Conservation (phyloP, 805 yeast species). For the Phaffomyces opuntiae region DNA sequence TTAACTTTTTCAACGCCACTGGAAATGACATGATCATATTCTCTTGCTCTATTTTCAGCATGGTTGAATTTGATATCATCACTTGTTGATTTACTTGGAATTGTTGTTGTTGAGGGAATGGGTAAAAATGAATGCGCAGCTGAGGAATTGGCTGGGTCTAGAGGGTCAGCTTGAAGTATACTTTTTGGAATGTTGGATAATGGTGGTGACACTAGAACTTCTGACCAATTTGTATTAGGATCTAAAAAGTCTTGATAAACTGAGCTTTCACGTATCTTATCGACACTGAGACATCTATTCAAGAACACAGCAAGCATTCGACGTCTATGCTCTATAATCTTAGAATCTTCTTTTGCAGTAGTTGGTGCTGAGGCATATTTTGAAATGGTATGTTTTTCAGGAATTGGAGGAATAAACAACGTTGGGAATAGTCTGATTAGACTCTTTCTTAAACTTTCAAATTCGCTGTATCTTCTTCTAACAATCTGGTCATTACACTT, state of each 20-base stretch:
- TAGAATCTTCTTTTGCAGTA: conserved; percentile 34
- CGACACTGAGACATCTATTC: conserved; percentile 63
- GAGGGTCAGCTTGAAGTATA: conserved; percentile 53
- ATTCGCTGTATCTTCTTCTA: conserved; percentile 86
- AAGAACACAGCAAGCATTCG: conserved; percentile 74
- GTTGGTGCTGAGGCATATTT: conserved; percentile 37
- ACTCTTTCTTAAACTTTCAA: conserved; percentile 72
- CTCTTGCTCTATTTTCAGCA: conserved; percentile 37
- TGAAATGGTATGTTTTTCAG: conserved; percentile 65
- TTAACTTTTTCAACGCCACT: conserved; percentile 50
- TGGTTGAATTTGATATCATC: conserved; percentile 34
- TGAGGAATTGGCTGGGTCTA: conserved; percentile 48
- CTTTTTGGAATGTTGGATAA: conserved; percentile 45
- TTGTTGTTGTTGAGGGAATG: conserved; percentile 37
- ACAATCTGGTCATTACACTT: conserved; percentile 54
- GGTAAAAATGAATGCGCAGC: conserved; percentile 61
- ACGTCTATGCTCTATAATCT: conserved; percentile 61
- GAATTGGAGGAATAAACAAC: conserved; percentile 86
- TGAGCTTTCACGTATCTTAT: conserved; percentile 49
- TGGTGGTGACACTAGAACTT: conserved; percentile 56
- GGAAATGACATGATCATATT: conserved; percentile 37
- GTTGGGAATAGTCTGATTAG: conserved; percentile 73
- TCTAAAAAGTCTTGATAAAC: conserved; percentile 76
- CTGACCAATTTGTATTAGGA: conserved; percentile 88
- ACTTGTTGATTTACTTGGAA: conserved; percentile 21